These are phyloP conservation scores for Emericellopsis cladophorae DNA, from an alignment of 2,329 filamentous ascomycete genomes.

Conservation along the genomic window DNA sequence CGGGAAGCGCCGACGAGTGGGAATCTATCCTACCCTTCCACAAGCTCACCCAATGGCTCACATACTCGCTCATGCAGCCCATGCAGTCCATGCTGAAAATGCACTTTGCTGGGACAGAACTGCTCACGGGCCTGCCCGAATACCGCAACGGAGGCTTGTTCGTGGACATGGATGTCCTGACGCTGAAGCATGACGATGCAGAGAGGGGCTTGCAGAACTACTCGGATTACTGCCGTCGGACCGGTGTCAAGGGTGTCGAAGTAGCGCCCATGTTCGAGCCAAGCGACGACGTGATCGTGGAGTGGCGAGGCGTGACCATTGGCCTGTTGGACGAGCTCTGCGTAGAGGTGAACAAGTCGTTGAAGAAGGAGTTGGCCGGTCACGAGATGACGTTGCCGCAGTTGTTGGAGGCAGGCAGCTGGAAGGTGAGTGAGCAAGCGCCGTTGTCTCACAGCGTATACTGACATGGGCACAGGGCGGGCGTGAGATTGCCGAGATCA, in stretches of 20 bases:
- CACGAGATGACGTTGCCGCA: conserved; percentile 70
- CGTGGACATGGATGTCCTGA: conserved; percentile 71
- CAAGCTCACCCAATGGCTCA: conserved; percentile 90
- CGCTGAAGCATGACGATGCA: conserved; percentile 56
- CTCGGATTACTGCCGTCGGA: conserved; percentile 55
- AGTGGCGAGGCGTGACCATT: conserved; percentile 53
- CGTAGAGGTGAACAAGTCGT: conserved; percentile 42
- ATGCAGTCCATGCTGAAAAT: conserved; percentile 74
- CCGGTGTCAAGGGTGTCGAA: conserved; percentile 48
- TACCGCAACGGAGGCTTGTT: conserved; percentile 88
- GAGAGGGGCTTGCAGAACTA: conserved; percentile 55
- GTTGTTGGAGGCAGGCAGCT: conserved; percentile 88
- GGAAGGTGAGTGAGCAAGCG: conserved; percentile 61
- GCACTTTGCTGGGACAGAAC: conserved; percentile 67
- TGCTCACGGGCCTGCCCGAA: conserved; percentile 79
- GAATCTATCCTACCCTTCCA: conserved; percentile 82
- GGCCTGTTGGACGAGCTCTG: conserved; percentile 44
- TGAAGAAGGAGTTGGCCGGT: conserved; percentile 53
- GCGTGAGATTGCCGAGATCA: conserved; percentile 89
- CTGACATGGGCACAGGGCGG: conserved; percentile 27
- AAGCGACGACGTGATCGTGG: conserved; percentile 48
- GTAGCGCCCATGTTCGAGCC: conserved; percentile 47
- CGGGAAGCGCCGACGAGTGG: conserved; percentile 40
- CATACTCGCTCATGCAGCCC: conserved; percentile 85
- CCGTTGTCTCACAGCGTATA: background rate